phyloP scores from a whole-genome alignment of 257 asterid species.

The Gentiana straminea region DNA sequence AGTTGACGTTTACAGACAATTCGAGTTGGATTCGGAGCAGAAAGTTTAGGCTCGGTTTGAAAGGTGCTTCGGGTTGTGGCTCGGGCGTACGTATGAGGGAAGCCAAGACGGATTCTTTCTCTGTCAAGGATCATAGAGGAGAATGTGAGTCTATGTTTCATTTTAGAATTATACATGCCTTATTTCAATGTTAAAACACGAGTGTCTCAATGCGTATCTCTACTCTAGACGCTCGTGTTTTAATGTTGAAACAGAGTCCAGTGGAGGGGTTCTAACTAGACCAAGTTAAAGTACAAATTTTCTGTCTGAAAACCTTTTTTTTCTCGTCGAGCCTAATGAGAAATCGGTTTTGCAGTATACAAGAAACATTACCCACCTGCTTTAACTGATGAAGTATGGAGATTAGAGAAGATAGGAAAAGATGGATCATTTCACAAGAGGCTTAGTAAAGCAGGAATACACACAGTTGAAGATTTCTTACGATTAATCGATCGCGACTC shows the following conservation, averaged over 20 bases:
- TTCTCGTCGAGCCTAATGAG: too few relatives aligned
- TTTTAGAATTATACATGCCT: slow-evolving; percentile 2
- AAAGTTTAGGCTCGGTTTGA: slow-evolving; percentile 83
- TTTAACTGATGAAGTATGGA: slow-evolving; percentile 87
- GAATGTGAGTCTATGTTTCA: slow-evolving; percentile 52
- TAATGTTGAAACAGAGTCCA: too few relatives aligned
- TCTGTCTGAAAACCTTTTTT: too few relatives aligned
- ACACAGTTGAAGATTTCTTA: slow-evolving; percentile 76
- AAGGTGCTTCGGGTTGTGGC: slow-evolving; percentile 49
- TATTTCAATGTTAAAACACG: too few relatives aligned
- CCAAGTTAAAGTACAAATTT: too few relatives aligned
- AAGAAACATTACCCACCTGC: slow-evolving; percentile 98
- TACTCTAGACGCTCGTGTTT: too few relatives aligned
- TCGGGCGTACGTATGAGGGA: slow-evolving; percentile 68
- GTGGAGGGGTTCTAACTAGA: too few relatives aligned
- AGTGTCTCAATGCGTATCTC: too few relatives aligned
- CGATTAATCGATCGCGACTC: slow-evolving; percentile 63
- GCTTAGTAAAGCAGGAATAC: slow-evolving; percentile 58
- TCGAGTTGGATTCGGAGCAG: slow-evolving; percentile 99
- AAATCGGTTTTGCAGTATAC: slow-evolving; percentile 60
- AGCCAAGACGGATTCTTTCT: slow-evolving; percentile 93
- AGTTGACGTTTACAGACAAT: slow-evolving; percentile 85
- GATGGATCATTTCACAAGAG: too few relatives aligned
- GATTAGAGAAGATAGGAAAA: slow-evolving; percentile 93
- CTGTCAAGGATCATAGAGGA: slow-evolving; percentile 99